Conservation (phyloP, 2,329 filamentous ascomycete genomes). For the Dactylellina parvicollis region DNA sequence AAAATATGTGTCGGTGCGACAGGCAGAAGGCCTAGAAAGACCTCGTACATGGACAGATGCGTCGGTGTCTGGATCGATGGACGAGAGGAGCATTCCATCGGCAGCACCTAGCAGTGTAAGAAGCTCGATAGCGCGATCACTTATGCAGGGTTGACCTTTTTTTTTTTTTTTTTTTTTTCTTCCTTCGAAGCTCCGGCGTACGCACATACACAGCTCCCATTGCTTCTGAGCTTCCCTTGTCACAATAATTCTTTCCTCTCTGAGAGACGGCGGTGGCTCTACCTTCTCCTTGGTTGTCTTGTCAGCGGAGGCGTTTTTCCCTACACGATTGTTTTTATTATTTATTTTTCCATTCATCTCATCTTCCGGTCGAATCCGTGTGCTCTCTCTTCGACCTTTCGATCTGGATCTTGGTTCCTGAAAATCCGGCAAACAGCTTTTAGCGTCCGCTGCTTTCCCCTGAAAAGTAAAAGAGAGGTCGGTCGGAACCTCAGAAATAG, state of each 20-base stretch:
- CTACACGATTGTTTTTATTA: constrained; percentile 19
- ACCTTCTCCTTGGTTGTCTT: constrained; percentile 1
- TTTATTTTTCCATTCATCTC: background rate
- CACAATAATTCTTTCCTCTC: constrained; percentile 18
- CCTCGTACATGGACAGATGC: background rate
- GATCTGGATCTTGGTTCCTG: constrained; percentile 37
- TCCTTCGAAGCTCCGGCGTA: constrained; percentile 2
- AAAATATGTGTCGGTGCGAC: constrained; percentile 36
- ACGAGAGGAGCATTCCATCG: constrained; percentile 32
- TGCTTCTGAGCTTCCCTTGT: constrained; percentile 39
- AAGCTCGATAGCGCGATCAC: constrained; percentile 29
- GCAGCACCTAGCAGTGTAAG: constrained; percentile 12
- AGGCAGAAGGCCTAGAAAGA: constrained; percentile 8
- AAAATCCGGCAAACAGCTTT: constrained; percentile 20
- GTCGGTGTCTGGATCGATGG: constrained; percentile 16
- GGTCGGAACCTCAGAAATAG: constrained; percentile 32
- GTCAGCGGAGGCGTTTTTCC: too few relatives aligned
- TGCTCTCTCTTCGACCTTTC: background rate
- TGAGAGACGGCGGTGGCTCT: background rate
- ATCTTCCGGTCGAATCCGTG: constrained; percentile 32
- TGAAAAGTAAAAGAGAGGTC: constrained; percentile 2
- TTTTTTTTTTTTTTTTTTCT: constrained; percentile 3
- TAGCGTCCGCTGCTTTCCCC: constrained; percentile 7
- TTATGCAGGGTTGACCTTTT: constrained; percentile 34
- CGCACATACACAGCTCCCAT: constrained; percentile 18